These are phyloP conservation scores for Colletotrichum tamarilloi DNA, from an alignment of 2,329 filamentous ascomycete species.

Conservation along the genomic window DNA sequence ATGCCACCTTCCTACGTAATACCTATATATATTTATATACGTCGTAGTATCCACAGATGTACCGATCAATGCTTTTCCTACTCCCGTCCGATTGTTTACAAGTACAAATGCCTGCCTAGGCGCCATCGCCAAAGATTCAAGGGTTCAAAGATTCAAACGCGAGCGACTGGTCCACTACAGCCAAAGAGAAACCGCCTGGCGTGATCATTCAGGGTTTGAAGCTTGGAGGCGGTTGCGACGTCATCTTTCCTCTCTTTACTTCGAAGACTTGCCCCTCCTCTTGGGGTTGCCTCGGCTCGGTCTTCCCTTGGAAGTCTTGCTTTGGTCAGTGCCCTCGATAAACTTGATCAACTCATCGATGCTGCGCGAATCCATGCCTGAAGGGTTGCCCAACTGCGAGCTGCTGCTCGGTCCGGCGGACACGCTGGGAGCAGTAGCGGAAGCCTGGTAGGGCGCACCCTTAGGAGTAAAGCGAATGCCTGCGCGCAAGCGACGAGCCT, in stretches of 20 bases:
- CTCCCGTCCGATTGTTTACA: conserved; percentile 21
- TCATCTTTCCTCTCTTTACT: conserved; percentile 12
- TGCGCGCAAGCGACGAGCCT: conserved; percentile 78
- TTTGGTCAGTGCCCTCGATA: conserved; percentile 81
- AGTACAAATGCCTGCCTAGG: conserved; percentile 20
- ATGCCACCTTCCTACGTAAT: conserved; percentile 8
- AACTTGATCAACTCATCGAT: conserved; percentile 95
- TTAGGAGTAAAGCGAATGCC: conserved; percentile 75
- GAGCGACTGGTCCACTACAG: neutral
- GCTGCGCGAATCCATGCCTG: conserved; percentile 77
- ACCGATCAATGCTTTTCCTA: conserved; percentile 2
- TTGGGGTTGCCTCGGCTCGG: conserved; percentile 66
- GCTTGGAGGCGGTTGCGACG: neutral
- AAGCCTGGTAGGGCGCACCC: conserved; percentile 68
- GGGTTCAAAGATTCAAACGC: neutral
- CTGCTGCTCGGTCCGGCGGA: conserved; percentile 34
- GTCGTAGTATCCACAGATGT: conserved; percentile 13
- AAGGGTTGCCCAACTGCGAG: conserved; percentile 39
- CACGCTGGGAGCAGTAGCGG: conserved; percentile 41
- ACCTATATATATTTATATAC: neutral
- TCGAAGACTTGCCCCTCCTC: conserved; percentile 52
- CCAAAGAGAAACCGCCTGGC: neutral
- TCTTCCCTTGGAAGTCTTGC: conserved; percentile 65
- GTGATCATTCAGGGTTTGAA: neutral
- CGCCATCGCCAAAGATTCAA: neutral